These are phyloP conservation scores for Saturnispora galanensis DNA, from an alignment of 805 yeast genomes.

Conservation along the genomic window DNA sequence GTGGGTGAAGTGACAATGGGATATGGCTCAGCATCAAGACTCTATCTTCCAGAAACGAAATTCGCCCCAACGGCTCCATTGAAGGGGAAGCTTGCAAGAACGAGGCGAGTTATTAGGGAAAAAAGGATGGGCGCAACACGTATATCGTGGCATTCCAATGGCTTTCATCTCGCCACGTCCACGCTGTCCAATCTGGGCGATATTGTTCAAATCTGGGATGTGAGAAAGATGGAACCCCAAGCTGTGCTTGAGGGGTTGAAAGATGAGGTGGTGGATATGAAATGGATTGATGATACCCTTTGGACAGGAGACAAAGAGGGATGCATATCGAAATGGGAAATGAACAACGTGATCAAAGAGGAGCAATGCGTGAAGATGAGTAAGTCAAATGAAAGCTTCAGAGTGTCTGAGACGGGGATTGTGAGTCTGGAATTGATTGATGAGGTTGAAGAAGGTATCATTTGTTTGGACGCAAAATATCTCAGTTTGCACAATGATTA, in stretches of 20 bases:
- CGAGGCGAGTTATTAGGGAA: background rate
- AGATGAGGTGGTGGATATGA: constrained; percentile 43
- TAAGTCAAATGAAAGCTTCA: background rate
- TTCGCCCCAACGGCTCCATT: background rate
- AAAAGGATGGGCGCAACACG: constrained; percentile 27
- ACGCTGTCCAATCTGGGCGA: constrained; percentile 21
- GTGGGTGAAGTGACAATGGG: constrained; percentile 15
- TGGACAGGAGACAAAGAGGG: constrained; percentile 60
- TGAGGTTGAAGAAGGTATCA: constrained; percentile 22
- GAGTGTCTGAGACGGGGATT: constrained; percentile 36
- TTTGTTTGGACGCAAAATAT: constrained; percentile 46
- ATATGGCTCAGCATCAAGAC: constrained; percentile 19
- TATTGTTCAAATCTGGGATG: constrained; percentile 64
- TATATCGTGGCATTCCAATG: constrained; percentile 55
- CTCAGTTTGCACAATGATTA: constrained; percentile 41
- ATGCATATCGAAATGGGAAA: constrained; percentile 51
- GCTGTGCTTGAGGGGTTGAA: constrained; percentile 47
- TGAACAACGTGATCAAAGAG: background rate
- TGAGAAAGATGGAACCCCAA: constrained; percentile 46
- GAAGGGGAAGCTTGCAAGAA: background rate
- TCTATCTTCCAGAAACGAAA: constrained; percentile 5
- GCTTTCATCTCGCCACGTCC: constrained; percentile 54
- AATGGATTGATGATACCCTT: constrained; percentile 42
- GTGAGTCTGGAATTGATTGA: constrained; percentile 35
- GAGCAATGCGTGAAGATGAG: background rate